Percentiles rank a stretch among this genome's conserved stretches.
phyloP scores from a whole-genome alignment of 768 basidiomycete genomes.

The Mycena haematopus region DNA sequence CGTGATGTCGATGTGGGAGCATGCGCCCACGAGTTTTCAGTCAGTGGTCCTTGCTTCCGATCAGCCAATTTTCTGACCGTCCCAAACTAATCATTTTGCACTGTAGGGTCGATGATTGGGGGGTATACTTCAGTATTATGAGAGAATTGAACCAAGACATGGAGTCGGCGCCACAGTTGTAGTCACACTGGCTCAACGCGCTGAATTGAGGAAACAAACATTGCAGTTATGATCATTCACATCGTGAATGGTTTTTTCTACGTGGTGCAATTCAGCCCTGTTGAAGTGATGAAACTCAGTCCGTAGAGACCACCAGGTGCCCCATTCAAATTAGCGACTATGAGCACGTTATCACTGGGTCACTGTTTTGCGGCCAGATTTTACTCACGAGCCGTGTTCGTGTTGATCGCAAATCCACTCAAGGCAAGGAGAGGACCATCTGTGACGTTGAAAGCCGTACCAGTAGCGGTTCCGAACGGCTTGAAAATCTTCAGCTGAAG shows the following conservation, averaged over 20 bases:
- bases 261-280: not conserved
- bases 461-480: constrained; percentile 11
- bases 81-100: too few species aligned
- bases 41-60: not conserved
- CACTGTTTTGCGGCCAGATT: not conserved
- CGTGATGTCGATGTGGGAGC: not conserved
- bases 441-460: constrained; percentile 9
- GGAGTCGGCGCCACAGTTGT: too few species aligned
- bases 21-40: not conserved
- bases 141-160: not conserved
- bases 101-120: not conserved
- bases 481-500: constrained; percentile 7
- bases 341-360: not conserved
- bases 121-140: not conserved
- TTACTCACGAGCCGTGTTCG: constrained; percentile 8
- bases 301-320: constrained; percentile 13
- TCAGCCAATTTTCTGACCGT: too few species aligned
- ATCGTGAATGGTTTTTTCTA: too few species aligned
- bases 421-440: constrained; percentile 6
- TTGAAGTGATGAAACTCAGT: constrained; percentile 11
- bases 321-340: not conserved
- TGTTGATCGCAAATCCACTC: constrained; percentile 9
- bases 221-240: too few species aligned
- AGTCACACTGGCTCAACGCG: too few species aligned
- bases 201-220: too few species aligned